A percentile compares a stretch with the other conserved stretches of the same genome.
These are phyloP conservation scores for Smittium culicis DNA, from an alignment of 371 early-diverging fungal genomes.

Conservation along the genomic window DNA sequence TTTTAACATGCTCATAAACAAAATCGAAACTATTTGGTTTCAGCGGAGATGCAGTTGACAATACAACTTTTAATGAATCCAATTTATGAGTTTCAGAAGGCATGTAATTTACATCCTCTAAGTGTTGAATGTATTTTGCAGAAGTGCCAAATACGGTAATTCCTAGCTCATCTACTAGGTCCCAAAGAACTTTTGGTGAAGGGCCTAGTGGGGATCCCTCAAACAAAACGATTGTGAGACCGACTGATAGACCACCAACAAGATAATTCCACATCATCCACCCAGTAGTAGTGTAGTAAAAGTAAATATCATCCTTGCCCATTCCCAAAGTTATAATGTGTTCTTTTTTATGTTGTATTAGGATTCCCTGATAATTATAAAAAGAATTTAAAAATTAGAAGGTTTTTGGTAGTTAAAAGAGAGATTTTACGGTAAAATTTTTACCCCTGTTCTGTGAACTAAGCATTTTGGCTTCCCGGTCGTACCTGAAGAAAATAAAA, in stretches of 20 bases:
- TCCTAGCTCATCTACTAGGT: constrained; percentile 54
- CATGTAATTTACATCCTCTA: constrained; percentile 58
- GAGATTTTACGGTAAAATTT: not conserved
- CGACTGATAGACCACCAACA: constrained; percentile 59
- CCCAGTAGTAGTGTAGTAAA: constrained; percentile 92
- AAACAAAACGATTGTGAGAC: constrained; percentile 72
- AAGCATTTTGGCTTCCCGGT: constrained; percentile 97
- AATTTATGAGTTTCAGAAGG: constrained; percentile 45
- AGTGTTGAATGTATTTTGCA: constrained; percentile 86
- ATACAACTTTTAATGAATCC: constrained; percentile 54
- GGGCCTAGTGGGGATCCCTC: constrained; percentile 94
- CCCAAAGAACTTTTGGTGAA: constrained; percentile 56
- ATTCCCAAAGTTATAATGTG: constrained; percentile 77
- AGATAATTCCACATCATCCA: constrained; percentile 99
- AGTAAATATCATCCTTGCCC: constrained; percentile 55
- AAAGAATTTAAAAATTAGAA: not conserved
- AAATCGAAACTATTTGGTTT: constrained; percentile 82
- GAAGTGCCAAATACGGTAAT: constrained; percentile 87
- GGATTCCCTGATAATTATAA: constrained; percentile 8
- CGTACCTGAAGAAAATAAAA: constrained; percentile 94
- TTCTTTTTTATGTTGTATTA: constrained; percentile 88
- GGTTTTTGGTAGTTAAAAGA: not conserved
- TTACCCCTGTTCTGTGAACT: constrained; percentile 91
- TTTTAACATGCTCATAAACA: constrained; percentile 69
- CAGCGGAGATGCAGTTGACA: constrained; percentile 90